Conservation (phyloP, 225 moss, liverwort and hornwort species). For the Bryoerythrophyllum caledonicum region DNA sequence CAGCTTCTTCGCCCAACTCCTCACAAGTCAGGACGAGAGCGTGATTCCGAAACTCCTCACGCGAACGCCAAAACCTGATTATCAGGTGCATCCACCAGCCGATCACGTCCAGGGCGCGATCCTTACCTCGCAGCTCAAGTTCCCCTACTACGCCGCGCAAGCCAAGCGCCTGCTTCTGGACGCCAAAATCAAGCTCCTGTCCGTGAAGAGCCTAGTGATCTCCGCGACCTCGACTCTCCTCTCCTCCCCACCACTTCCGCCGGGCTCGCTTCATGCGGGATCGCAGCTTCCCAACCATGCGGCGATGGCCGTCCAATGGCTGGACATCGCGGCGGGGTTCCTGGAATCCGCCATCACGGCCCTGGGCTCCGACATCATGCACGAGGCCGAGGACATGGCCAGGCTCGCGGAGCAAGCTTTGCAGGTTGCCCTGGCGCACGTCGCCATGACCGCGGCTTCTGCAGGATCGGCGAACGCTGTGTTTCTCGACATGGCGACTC, state of each 20-base stretch:
- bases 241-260: constrained; percentile 7
- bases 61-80: not conserved
- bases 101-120: constrained; percentile 53
- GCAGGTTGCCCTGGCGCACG: not conserved
- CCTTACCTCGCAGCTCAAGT: constrained; percentile 65
- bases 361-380: constrained; percentile 44
- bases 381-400: constrained; percentile 45
- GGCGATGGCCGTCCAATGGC: constrained; percentile 10
- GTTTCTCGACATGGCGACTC: not conserved
- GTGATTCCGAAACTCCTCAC: not conserved
- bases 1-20: constrained; percentile 49
- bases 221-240: constrained; percentile 14
- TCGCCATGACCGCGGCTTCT: not conserved
- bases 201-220: constrained; percentile 34
- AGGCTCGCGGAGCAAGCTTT: constrained; percentile 18
- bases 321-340: constrained; percentile 20
- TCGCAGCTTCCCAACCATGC: constrained; percentile 9
- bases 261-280: constrained; percentile 15
- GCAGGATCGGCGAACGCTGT: not conserved
- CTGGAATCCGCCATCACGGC: constrained; percentile 38
- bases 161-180: constrained; percentile 60
- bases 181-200: constrained; percentile 48
- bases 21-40: constrained; percentile 25
- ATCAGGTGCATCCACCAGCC: not conserved
- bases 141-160: constrained; percentile 69